These are phyloP conservation scores for Globisporangium heterothallicum DNA, from an alignment of 352 stramenopile species.

Conservation along the genomic window DNA sequence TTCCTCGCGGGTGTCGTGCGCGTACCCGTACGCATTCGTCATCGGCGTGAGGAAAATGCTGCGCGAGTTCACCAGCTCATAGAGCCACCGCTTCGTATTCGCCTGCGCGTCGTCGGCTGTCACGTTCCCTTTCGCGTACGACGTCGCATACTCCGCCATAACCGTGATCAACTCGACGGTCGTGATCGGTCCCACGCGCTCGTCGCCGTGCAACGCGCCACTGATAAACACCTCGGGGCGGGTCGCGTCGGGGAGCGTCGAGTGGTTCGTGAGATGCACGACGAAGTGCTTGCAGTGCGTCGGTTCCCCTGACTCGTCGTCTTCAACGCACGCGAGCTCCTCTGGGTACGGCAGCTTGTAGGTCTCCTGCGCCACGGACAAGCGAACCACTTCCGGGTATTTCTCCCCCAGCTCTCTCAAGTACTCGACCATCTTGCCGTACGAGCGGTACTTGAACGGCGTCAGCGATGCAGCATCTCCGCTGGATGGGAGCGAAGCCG, in stretches of 20 bases:
- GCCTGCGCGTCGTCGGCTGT: conserved; percentile 11
- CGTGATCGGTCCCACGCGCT: conserved; percentile 90
- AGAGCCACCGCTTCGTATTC: conserved; percentile 65
- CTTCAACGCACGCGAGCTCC: conserved; percentile 53
- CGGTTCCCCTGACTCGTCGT: conserved; percentile 28
- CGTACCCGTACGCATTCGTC: conserved; percentile 94
- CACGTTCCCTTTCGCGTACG: conserved; percentile 21
- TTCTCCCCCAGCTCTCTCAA: conserved; percentile 64
- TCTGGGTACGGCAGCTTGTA: conserved; percentile 72
- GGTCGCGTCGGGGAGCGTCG: conserved; percentile 57
- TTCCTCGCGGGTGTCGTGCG: conserved; percentile 78
- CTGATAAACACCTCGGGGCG: conserved; percentile 95
- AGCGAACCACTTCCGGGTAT: conserved; percentile 73
- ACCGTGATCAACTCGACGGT: conserved; percentile 90
- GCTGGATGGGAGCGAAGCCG: background rate
- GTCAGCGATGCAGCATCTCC: conserved; percentile 4
- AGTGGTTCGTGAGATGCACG: conserved; percentile 87
- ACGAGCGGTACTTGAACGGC: conserved; percentile 63
- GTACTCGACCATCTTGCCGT: conserved; percentile 59
- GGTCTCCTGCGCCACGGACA: conserved; percentile 78
- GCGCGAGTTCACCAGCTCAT: conserved; percentile 84
- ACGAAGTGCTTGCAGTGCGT: conserved; percentile 80
- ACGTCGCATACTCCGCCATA: conserved; percentile 55
- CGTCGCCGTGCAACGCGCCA: conserved; percentile 95
- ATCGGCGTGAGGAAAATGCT: conserved; percentile 85